Conservation (phyloP, 108 stramenopile genomes). For the Phaeodactylum tricornutum region DNA sequence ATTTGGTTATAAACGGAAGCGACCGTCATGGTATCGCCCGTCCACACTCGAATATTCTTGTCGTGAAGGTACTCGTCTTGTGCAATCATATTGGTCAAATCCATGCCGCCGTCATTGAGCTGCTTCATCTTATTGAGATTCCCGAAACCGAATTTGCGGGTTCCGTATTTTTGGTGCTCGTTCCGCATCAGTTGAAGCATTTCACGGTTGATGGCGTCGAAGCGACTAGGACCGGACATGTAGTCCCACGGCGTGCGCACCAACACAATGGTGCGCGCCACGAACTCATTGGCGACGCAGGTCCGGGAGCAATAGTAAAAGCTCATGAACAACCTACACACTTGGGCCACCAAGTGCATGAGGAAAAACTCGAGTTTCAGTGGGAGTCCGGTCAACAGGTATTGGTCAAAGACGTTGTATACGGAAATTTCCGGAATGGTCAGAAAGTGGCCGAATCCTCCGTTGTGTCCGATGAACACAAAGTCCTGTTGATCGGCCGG, state of each 20-base stretch:
- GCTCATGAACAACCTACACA: slow-evolving; percentile 30
- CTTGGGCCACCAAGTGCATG: slow-evolving; percentile 21
- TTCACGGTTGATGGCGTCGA: slow-evolving; percentile 40
- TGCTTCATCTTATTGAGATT: slow-evolving; percentile 77
- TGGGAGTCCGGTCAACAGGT: slow-evolving; percentile 38
- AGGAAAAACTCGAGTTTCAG: slow-evolving; percentile 45
- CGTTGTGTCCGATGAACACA: slow-evolving; percentile 66
- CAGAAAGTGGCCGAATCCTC: slow-evolving; percentile 49
- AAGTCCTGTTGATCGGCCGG: slow-evolving; percentile 50
- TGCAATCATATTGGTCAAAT: slow-evolving; percentile 50
- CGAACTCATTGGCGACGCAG: slow-evolving; percentile 42
- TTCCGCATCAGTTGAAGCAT: slow-evolving; percentile 41
- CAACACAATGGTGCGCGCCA: slow-evolving; percentile 53
- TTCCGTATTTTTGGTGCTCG: slow-evolving; percentile 38
- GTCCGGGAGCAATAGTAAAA: slow-evolving; percentile 44
- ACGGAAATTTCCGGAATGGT: slow-evolving; percentile 51
- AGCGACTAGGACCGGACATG: slow-evolving; percentile 32
- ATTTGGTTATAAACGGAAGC: slow-evolving; percentile 56
- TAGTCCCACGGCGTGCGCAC: slow-evolving; percentile 54
- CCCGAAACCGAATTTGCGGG: slow-evolving; percentile 50
- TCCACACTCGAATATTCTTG: slow-evolving; percentile 58
- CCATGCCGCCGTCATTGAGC: slow-evolving; percentile 55
- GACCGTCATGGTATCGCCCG: slow-evolving; percentile 64
- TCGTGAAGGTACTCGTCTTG: slow-evolving; percentile 47
- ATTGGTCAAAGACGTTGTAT: slow-evolving; percentile 46